Conservation (phyloP, 768 basidiomycete genomes). For the Saitozyma podzolica region DNA sequence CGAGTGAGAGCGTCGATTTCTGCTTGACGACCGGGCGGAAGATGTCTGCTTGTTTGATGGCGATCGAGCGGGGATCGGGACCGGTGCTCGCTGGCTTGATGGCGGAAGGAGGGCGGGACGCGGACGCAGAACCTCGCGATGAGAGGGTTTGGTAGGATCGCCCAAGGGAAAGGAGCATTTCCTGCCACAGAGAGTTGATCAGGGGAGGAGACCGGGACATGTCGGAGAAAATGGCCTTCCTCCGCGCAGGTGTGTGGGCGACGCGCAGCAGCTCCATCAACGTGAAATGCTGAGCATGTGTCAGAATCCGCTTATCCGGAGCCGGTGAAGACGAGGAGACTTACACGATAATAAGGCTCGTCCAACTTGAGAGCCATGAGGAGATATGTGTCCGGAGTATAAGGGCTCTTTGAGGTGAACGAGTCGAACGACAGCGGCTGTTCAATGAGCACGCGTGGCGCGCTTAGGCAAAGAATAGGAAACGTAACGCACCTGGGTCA, state of each 20-base stretch:
- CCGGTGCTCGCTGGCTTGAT: background rate
- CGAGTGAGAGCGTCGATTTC: slow-evolving; percentile 16
- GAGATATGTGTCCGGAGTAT: slow-evolving; percentile 38
- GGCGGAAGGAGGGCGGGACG: slow-evolving; percentile 7
- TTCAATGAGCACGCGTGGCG: slow-evolving; percentile 11
- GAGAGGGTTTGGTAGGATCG: slow-evolving; percentile 19
- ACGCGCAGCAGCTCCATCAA: slow-evolving; percentile 44
- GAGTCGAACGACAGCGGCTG: slow-evolving; percentile 45
- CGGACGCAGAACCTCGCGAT: slow-evolving; percentile 14
- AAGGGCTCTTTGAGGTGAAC: slow-evolving; percentile 35
- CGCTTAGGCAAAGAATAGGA: too few relatives aligned
- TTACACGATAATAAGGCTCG: slow-evolving; percentile 42
- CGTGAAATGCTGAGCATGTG: slow-evolving; percentile 41
- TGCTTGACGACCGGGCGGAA: slow-evolving; percentile 30
- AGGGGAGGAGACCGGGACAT: slow-evolving; percentile 29
- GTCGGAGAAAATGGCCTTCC: slow-evolving; percentile 37
- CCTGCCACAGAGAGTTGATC: slow-evolving; percentile 32
- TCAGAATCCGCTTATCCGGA: background rate
- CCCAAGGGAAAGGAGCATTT: slow-evolving; percentile 35
- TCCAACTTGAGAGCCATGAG: slow-evolving; percentile 36
- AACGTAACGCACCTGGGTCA: slow-evolving; percentile 33
- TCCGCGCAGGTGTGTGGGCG: slow-evolving; percentile 22
- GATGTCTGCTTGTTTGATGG: slow-evolving; percentile 39
- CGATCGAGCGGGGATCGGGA: slow-evolving; percentile 29
- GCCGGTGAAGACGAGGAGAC: slow-evolving; percentile 2